Evolutionary conservation across 768 basidiomycete species (phyloP).

Genomic region (Russula emetica): DNA sequence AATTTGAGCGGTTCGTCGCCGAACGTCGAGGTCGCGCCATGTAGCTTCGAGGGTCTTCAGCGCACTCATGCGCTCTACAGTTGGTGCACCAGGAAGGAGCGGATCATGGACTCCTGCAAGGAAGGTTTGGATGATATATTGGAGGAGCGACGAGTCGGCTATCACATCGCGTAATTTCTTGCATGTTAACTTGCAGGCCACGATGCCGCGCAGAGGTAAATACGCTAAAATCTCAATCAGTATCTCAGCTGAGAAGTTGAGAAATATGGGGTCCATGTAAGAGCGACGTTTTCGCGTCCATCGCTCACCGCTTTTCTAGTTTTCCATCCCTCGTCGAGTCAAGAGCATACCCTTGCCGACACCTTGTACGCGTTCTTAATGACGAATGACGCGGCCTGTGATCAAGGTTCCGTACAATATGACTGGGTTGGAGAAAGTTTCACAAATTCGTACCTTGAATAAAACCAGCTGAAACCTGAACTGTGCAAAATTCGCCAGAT

Average conservation of each 20-base stretch:
- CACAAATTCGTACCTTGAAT: not conserved
- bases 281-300: not conserved
- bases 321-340: not conserved
- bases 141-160: not conserved
- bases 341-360: not conserved
- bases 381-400: not conserved
- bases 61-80: conserved; percentile 7
- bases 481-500: not conserved
- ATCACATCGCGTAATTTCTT: conserved; percentile 7
- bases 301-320: not conserved
- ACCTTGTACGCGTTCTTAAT: not conserved
- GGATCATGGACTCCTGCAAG: conserved; percentile 12
- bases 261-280: conserved; percentile 9
- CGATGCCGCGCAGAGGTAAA: conserved; percentile 4
- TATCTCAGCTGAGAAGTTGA: conserved; percentile 10
- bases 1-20: conserved; percentile 3
- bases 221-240: conserved; percentile 9
- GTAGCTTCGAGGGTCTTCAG: conserved; percentile 1
- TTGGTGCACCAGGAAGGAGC: not conserved
- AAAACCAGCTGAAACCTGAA: not conserved
- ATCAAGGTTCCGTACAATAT: not conserved
- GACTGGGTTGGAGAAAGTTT: not conserved
- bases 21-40: conserved; percentile 15
- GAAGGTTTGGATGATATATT: conserved; percentile 5
- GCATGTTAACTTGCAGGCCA: conserved; percentile 9